Conservation (phyloP, 2,329 filamentous ascomycete genomes). For the Trichoderma breve region DNA sequence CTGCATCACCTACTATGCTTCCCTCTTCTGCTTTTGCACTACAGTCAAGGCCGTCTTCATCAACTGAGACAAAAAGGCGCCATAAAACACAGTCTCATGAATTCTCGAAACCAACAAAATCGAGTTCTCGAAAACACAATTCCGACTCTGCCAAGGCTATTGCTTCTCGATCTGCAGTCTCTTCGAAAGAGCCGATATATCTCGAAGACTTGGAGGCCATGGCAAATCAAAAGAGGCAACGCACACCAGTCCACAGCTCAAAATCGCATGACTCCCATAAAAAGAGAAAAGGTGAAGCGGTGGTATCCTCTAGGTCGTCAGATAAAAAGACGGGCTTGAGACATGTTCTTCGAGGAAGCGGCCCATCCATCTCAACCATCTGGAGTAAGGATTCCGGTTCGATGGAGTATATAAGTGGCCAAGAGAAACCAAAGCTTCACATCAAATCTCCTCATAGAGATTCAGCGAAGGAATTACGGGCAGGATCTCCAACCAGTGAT, state of each 20-base stretch:
- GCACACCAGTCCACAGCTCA: conserved; percentile 34
- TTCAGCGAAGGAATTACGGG: conserved; percentile 34
- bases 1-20: neutral
- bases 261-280: conserved; percentile 13
- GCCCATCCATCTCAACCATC: conserved; percentile 47
- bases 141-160: neutral
- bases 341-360: conserved; percentile 51
- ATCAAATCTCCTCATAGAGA: conserved; percentile 20
- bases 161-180: conserved; percentile 17
- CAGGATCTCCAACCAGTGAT: conserved; percentile 39
- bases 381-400: conserved; percentile 45
- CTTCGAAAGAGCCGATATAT: conserved; percentile 24
- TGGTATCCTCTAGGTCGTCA: conserved; percentile 21
- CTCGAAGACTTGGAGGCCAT: conserved; percentile 18
- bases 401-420: neutral
- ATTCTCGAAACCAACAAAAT: conserved; percentile 17
- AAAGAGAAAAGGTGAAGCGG: conserved; percentile 27
- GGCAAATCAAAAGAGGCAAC: conserved; percentile 48
- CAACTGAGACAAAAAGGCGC: neutral
- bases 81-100: conserved; percentile 1
- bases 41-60: neutral
- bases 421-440: neutral
- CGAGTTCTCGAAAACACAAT: conserved; percentile 11
- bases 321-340: conserved; percentile 35
- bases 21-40: neutral